A percentile compares a stretch with the other conserved stretches of the same genome.
Evolutionary conservation across 306 rosid genomes (phyloP).

Genomic region (Morella rubra): DNA sequence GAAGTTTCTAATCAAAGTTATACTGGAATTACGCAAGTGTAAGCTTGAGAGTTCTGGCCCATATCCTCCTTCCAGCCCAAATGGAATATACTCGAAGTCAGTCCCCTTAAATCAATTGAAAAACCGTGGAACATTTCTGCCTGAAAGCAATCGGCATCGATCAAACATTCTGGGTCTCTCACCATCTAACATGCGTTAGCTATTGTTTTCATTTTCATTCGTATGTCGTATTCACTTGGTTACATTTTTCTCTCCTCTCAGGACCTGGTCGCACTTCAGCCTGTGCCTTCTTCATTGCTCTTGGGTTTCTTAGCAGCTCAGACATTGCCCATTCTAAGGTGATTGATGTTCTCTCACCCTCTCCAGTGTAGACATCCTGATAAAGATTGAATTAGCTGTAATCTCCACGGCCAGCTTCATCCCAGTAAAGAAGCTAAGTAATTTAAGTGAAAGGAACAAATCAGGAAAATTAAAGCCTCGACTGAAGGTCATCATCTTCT

Average conservation of each 20-base stretch:
- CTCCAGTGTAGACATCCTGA: conserved; percentile 37
- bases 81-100: too few species aligned
- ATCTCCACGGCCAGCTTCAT: not conserved
- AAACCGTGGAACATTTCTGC: fast-evolving
- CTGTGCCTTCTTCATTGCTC: too few species aligned
- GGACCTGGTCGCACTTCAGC: conserved; percentile 35
- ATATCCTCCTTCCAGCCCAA: too few species aligned
- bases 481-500: not conserved
- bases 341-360: conserved; percentile 35
- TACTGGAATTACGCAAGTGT: too few species aligned
- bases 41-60: too few species aligned
- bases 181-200: too few species aligned
- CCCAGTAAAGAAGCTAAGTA: conserved; percentile 23
- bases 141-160: too few species aligned
- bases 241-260: conserved; percentile 11
- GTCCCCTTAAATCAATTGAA: too few species aligned
- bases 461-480: conserved; percentile 18
- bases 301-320: conserved; percentile 43
- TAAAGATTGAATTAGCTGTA: conserved; percentile 1
- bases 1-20: too few species aligned
- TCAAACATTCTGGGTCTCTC: too few species aligned
- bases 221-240: conserved; percentile 11
- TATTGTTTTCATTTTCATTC: too few species aligned
- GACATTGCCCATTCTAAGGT: conserved; percentile 39
- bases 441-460: conserved; percentile 32